Percentiles rank a stretch among this genome's conserved stretches.
phyloP scores from a whole-genome alignment of 768 basidiomycete species.

The Guyanaporus albipodus region DNA sequence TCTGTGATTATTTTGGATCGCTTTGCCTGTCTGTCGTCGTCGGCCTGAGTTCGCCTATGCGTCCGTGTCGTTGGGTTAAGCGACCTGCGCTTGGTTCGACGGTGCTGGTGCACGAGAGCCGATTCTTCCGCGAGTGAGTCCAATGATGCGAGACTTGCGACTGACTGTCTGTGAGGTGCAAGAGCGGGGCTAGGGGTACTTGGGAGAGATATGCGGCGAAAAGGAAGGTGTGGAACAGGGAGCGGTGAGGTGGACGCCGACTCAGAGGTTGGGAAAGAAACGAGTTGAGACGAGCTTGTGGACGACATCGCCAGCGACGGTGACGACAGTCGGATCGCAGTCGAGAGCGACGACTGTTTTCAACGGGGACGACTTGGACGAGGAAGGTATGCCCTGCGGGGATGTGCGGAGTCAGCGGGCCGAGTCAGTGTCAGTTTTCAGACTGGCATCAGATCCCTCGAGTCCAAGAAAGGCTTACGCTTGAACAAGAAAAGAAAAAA shows the following conservation, averaged over 20 bases:
- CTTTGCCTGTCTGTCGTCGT: slow-evolving; percentile 52
- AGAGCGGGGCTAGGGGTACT: slow-evolving; percentile 44
- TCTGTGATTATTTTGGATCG: slow-evolving; percentile 71
- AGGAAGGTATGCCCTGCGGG: neutral
- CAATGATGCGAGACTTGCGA: slow-evolving; percentile 68
- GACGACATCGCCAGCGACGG: slow-evolving; percentile 21
- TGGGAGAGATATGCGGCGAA: slow-evolving; percentile 60
- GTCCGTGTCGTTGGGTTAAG: slow-evolving; percentile 22
- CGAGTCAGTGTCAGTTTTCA: too few relatives aligned
- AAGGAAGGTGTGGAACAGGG: slow-evolving; percentile 52
- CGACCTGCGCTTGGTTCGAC: slow-evolving; percentile 36
- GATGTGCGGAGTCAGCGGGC: slow-evolving; percentile 14
- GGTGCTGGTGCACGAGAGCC: slow-evolving; percentile 16
- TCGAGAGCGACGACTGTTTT: slow-evolving; percentile 2
- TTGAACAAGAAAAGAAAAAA: too few relatives aligned
- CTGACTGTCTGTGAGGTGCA: slow-evolving; percentile 51
- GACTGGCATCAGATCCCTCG: slow-evolving; percentile 20
- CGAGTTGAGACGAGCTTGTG: slow-evolving; percentile 10
- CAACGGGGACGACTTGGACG: neutral
- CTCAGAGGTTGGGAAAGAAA: slow-evolving; percentile 34
- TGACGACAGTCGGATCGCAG: slow-evolving; percentile 8
- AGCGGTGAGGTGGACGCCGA: slow-evolving; percentile 22
- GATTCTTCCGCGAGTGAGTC: slow-evolving; percentile 63
- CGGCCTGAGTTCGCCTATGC: slow-evolving; percentile 35
- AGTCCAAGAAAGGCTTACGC: slow-evolving; percentile 17